Conservation (phyloP, 2,329 filamentous ascomycete species). For the Sporothrix pallida region DNA sequence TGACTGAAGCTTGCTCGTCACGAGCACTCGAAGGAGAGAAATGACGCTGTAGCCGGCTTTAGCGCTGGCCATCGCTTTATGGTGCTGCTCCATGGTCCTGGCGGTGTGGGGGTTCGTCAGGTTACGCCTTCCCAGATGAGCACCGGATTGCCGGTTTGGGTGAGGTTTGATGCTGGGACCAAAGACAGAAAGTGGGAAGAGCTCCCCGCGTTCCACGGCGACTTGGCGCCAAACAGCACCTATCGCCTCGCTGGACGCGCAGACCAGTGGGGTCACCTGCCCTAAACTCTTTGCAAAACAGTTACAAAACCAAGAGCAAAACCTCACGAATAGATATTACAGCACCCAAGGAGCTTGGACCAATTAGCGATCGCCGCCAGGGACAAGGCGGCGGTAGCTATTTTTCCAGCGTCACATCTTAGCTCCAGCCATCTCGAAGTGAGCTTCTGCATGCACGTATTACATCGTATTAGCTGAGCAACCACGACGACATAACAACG, state of each 20-base stretch:
- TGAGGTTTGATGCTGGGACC: not conserved
- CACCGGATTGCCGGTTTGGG: slow-evolving; percentile 1
- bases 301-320: not conserved
- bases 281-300: too few relatives aligned
- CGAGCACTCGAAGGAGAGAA: not conserved
- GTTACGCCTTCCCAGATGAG: slow-evolving; percentile 15
- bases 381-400: not conserved
- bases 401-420: not conserved
- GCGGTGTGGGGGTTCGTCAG: slow-evolving; percentile 21
- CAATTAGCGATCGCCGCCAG: slow-evolving; percentile 15
- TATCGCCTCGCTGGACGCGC: not conserved
- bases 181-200: slow-evolving; percentile 13
- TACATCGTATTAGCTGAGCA: not conserved
- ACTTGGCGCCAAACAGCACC: slow-evolving; percentile 3
- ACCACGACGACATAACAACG: not conserved
- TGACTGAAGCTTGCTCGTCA: not conserved
- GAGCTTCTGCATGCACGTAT: not conserved
- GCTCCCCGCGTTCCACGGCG: slow-evolving; percentile 26
- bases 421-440: not conserved
- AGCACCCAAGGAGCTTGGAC: slow-evolving; percentile 18
- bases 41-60: slow-evolving; percentile 25
- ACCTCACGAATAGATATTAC: slow-evolving; percentile 13
- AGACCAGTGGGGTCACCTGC: slow-evolving; percentile 20
- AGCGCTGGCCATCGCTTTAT: not conserved
- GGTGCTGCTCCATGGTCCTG: not conserved